These are phyloP conservation scores for Ploettnerulaceae sp. DNA, from an alignment of 2,329 filamentous ascomycete species.

Conservation along the genomic window DNA sequence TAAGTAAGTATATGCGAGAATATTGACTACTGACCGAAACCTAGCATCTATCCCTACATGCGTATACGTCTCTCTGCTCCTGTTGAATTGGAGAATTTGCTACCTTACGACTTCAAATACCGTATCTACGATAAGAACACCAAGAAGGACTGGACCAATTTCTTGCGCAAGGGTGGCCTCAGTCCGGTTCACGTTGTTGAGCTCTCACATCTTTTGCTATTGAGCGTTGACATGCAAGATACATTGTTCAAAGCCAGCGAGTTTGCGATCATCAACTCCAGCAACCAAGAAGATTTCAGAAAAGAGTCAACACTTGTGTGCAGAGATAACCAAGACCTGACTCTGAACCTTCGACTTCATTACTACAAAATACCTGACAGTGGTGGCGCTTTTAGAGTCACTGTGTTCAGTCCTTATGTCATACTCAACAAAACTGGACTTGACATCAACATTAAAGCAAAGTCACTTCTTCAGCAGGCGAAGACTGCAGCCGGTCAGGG, in stretches of 20 bases:
- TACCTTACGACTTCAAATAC: conserved; percentile 99
- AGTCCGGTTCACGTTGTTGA: conserved; percentile 98
- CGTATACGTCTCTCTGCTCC: conserved; percentile 85
- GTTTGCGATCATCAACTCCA: conserved; percentile 94
- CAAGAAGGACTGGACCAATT: conserved; percentile 98
- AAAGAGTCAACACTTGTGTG: conserved; percentile 74
- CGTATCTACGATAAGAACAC: conserved; percentile 98
- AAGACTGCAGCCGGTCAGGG: conserved; percentile 80
- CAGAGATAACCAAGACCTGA: conserved; percentile 77
- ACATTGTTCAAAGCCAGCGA: conserved; percentile 92
- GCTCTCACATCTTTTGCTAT: conserved; percentile 82
- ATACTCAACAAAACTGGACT: conserved; percentile 93
- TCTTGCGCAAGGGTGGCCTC: conserved; percentile 90
- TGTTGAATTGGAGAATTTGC: conserved; percentile 86
- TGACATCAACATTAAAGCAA: conserved; percentile 80
- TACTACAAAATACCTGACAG: conserved; percentile 88
- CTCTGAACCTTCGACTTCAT: conserved; percentile 78
- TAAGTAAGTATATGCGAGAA: background rate
- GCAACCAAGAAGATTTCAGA: conserved; percentile 79
- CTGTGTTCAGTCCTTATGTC: conserved; percentile 91
- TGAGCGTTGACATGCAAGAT: conserved; percentile 96
- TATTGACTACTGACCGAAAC: conserved; percentile 32
- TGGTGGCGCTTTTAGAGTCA: conserved; percentile 93
- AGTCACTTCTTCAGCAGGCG: conserved; percentile 79
- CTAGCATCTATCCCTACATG: conserved; percentile 87